phyloP scores from a whole-genome alignment of 305 asterid genomes.

The Andrographis paniculata region DNA sequence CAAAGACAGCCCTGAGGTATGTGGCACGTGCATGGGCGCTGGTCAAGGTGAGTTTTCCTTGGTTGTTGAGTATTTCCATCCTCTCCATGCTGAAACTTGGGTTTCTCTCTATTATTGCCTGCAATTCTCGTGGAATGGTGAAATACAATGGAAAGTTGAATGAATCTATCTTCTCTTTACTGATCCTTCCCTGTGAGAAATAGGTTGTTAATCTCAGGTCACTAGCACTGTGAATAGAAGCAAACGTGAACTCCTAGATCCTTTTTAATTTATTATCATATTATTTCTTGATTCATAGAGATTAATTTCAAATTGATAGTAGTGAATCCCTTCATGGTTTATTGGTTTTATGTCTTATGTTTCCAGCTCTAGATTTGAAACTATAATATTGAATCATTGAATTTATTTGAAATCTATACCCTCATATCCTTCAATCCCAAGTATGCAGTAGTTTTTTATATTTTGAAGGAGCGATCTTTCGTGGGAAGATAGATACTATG shows the following conservation, averaged over 20 bases:
- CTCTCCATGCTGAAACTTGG: constrained; percentile 31
- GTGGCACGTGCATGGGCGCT: constrained; percentile 21
- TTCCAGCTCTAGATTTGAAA: no score
- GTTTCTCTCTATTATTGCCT: constrained; percentile 23
- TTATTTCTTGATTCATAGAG: background rate
- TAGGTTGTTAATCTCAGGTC: constrained; percentile 7
- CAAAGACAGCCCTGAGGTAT: constrained; percentile 34
- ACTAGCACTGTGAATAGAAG: background rate
- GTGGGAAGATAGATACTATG: no score
- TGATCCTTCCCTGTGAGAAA: constrained; percentile 30
- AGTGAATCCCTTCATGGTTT: no score
- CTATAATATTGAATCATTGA: no score
- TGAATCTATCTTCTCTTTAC: constrained; percentile 33
- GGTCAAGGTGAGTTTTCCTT: constrained; percentile 28
- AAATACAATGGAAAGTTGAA: constrained; percentile 42
- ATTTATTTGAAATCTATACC: no score
- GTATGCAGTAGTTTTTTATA: no score
- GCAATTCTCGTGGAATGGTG: constrained; percentile 31
- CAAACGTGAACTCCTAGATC: no score
- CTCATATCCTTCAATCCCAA: no score
- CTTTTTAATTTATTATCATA: background rate
- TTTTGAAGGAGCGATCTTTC: no score
- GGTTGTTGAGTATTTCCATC: constrained; percentile 34
- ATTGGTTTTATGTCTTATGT: no score
- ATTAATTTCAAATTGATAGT: background rate